These are phyloP conservation scores for Toxicodendron radicans DNA, from an alignment of 345 rosid species.

Conservation along the genomic window DNA sequence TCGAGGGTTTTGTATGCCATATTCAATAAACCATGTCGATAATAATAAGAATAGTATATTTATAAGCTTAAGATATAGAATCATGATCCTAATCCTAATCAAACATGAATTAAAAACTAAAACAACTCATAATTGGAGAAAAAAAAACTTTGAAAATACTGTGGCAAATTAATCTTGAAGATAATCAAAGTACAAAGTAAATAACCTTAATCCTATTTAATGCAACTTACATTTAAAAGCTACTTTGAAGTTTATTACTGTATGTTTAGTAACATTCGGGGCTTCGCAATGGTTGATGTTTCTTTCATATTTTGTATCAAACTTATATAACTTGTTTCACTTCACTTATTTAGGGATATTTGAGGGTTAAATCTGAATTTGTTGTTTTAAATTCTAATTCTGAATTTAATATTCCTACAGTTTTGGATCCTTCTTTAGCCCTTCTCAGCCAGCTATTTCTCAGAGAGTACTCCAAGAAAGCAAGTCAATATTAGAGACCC, in stretches of 20 bases:
- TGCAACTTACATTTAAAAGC: not conserved
- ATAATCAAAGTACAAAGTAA: no score
- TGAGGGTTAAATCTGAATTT: not conserved
- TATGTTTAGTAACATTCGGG: not conserved
- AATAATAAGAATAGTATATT: no score
- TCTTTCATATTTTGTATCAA: not conserved
- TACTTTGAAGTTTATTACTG: not conserved
- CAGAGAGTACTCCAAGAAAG: constrained; percentile 91
- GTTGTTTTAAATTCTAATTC: not conserved
- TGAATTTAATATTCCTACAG: constrained; percentile 42
- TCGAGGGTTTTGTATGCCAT: no score
- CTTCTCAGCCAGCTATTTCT: constrained; percentile 84
- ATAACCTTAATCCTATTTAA: no score
- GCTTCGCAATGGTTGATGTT: not conserved
- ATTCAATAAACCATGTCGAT: no score
- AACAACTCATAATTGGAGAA: no score
- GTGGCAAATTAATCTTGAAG: no score
- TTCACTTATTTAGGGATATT: not conserved
- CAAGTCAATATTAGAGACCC: no score
- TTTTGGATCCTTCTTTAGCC: constrained; percentile 95
- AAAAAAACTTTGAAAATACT: no score
- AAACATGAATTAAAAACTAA: no score
- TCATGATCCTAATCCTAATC: no score
- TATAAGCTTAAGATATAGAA: no score
- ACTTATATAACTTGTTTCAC: not conserved